Base-by-base conservation (phyloP, 805 yeast genomes). In the Candida ponderosae region DNA sequence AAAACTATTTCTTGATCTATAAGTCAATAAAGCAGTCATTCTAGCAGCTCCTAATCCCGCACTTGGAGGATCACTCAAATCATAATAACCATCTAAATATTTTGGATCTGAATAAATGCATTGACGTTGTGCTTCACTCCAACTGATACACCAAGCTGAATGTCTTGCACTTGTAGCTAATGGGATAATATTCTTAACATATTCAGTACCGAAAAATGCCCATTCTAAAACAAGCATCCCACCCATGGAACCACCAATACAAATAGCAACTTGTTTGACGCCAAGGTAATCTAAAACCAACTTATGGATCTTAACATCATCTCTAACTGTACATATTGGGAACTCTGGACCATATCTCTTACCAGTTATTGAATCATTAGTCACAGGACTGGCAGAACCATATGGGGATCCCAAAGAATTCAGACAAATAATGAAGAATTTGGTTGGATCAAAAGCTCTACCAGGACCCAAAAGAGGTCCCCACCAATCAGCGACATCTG, bases 401-500 rank as follows among this genome's bases (percentile, higher is more conserved):
- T 93, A 93, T 0, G 98, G 98, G 0, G 96, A 86, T 0, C 97
- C 97, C 43, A 93, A 68, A n/a, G 95, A 81, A 56, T 93, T 90
- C 40, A 90, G 62, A 56, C 98, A 90, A 14, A 93, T 70, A 33
- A 93, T 77, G 57, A 86, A 86, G 57, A 81, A 93, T 45, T 83
- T 72, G 0, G 88, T 67, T 0, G 97, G 95, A 60, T 93, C 98
- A 59, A 93, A 87, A 1, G 97, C 94, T 40, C 80, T 74, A 13
- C 77, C 83, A 4, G 77, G 74, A 1, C 97, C 98, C 21, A 93
- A 63, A 18, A 93, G 60, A 0, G 97, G 97, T 0, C 97, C 97
- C 98, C 98, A 93, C 98, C 98, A 93, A 53, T 93, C 98, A 29
- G 82, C 72, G 15, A 90, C 96, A 56, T 93, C 97, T 0, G 96